Conservation (phyloP, 495 filamentous ascomycete genomes). For the Penicillium chermesinum region DNA sequence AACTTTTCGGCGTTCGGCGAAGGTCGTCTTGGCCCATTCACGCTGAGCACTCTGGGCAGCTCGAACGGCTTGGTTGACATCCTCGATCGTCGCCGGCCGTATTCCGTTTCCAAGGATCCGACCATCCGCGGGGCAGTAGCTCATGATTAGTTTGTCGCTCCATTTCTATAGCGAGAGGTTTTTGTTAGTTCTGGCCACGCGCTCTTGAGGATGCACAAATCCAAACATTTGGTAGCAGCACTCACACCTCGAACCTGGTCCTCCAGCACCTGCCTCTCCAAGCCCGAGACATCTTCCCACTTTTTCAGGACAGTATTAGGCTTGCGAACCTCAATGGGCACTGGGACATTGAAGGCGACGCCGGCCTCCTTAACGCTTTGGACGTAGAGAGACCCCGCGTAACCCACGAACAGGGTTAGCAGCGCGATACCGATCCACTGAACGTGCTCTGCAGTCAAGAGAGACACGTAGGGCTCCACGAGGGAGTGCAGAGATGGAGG, state of each 20-base stretch:
- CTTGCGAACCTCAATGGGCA: conserved; percentile 52
- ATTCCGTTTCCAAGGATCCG: conserved; percentile 69
- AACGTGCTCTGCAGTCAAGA: conserved; percentile 12
- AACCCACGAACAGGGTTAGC: conserved; percentile 31
- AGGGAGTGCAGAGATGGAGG: conserved; percentile 23
- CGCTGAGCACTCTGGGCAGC: conserved; percentile 69
- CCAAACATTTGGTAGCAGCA: conserved; percentile 2
- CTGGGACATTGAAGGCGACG: conserved; percentile 52
- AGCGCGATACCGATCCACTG: conserved; percentile 26
- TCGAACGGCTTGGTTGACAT: conserved; percentile 75
- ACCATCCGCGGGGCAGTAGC: conserved; percentile 89
- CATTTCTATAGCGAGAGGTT: conserved; percentile 28
- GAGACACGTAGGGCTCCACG: conserved; percentile 14
- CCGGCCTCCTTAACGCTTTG: conserved; percentile 40
- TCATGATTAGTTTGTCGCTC: conserved; percentile 41
- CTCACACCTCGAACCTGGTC: conserved; percentile 40
- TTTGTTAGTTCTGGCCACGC: neutral
- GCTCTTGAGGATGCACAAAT: too few species aligned
- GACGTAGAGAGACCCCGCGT: conserved; percentile 35
- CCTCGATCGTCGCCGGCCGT: conserved; percentile 69
- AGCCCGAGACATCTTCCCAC: conserved; percentile 49
- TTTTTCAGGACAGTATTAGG: conserved; percentile 51
- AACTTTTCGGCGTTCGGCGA: conserved; percentile 71
- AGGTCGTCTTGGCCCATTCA: conserved; percentile 76
- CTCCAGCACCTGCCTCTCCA: conserved; percentile 42